These are phyloP conservation scores for Boletus rubescentipes DNA, from an alignment of 768 basidiomycete species.

Conservation along the genomic window DNA sequence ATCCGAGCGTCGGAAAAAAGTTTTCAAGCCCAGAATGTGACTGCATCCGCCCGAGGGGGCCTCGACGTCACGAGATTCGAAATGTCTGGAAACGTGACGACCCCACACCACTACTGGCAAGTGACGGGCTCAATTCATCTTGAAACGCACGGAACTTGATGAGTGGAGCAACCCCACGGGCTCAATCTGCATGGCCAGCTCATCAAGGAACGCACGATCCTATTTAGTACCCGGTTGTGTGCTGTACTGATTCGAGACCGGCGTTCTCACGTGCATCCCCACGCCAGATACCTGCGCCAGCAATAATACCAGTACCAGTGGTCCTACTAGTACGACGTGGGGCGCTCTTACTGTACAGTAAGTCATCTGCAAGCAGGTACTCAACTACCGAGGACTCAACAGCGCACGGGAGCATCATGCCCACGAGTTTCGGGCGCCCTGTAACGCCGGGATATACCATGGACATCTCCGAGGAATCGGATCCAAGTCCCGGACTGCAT, in stretches of 20 bases:
- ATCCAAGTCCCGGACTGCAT: neutral
- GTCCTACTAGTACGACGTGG: too few species aligned
- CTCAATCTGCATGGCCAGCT: neutral
- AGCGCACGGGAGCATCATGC: neutral
- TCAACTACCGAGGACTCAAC: neutral
- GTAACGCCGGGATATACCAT: too few species aligned
- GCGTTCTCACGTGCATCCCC: neutral
- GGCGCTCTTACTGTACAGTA: too few species aligned
- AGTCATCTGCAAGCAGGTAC: neutral
- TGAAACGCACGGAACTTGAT: neutral
- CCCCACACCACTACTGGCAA: neutral
- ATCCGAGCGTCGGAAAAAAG: too few species aligned
- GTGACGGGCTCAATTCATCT: neutral
- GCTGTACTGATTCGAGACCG: too few species aligned
- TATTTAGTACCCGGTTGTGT: neutral
- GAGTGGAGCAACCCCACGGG: neutral
- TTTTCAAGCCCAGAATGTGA: neutral
- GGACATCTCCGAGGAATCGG: neutral
- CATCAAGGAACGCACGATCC: constrained; percentile 1
- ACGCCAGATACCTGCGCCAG: neutral
- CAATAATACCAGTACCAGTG: too few species aligned
- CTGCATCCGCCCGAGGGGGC: neutral
- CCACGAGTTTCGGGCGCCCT: neutral
- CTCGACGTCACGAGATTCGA: neutral
- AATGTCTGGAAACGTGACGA: neutral